These are phyloP conservation scores for Leccinellum albellum DNA, from an alignment of 768 basidiomycete species.

Conservation along the genomic window DNA sequence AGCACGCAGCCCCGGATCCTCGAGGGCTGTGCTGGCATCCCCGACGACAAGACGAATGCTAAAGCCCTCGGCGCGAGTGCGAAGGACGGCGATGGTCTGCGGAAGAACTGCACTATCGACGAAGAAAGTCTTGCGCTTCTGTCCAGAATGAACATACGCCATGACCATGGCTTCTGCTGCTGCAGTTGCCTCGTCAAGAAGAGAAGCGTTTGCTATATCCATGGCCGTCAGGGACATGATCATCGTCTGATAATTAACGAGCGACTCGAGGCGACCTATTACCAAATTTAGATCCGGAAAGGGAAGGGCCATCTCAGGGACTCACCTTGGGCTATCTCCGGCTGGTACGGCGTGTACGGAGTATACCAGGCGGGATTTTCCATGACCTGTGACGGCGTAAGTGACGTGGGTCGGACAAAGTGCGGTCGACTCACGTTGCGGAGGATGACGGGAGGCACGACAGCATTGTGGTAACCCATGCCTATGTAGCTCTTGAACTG, in stretches of 20 bases:
- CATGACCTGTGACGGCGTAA: slow-evolving; percentile 52
- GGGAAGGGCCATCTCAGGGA: slow-evolving; percentile 1
- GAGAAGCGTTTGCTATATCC: slow-evolving; percentile 93
- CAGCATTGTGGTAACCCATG: slow-evolving; percentile 95
- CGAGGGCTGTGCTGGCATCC: slow-evolving; percentile 48
- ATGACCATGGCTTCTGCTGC: slow-evolving; percentile 98
- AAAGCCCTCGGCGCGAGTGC: slow-evolving; percentile 90
- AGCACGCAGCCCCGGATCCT: slow-evolving; percentile 49
- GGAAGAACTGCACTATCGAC: slow-evolving; percentile 81
- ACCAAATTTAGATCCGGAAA: slow-evolving; percentile 11
- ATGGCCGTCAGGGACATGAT: slow-evolving; percentile 90
- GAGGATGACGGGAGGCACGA: slow-evolving; percentile 92
- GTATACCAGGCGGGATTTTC: slow-evolving; percentile 99
- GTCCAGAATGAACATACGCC: slow-evolving; percentile 65
- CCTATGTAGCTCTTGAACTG: slow-evolving; percentile 92
- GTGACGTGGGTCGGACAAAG: neutral
- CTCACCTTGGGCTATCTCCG: slow-evolving; percentile 95
- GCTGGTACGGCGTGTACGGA: slow-evolving; percentile 93
- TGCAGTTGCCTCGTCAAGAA: slow-evolving; percentile 93
- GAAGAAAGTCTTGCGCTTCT: slow-evolving; percentile 79
- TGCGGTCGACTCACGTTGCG: slow-evolving; percentile 63
- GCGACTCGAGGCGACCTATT: slow-evolving; percentile 88
- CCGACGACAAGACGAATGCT: slow-evolving; percentile 79
- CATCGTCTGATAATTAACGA: slow-evolving; percentile 97
- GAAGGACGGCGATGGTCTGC: slow-evolving; percentile 87